Evolutionary conservation across 768 basidiomycete genomes (phyloP).

Genomic region (Brasilioporus rufonigricans): DNA sequence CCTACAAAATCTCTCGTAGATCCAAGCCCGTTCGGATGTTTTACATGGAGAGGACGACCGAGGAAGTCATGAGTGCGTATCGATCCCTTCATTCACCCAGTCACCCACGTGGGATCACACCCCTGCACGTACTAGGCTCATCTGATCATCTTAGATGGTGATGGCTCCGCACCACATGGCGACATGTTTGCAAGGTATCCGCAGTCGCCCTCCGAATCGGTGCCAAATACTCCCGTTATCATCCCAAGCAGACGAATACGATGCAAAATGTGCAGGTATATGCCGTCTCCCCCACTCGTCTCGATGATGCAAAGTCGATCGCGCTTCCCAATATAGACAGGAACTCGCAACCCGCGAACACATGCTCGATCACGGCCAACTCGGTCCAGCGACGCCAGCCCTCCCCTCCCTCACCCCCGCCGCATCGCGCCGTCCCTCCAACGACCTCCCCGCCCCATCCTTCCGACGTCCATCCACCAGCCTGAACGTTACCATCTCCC

Average conservation of each 20-base stretch:
- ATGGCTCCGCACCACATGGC: slow-evolving; percentile 59
- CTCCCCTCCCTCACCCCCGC: slow-evolving; percentile 43
- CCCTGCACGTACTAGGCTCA: not conserved
- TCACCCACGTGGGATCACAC: not conserved
- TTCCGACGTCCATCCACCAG: slow-evolving; percentile 23
- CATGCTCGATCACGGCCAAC: slow-evolving; percentile 87
- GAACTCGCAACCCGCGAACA: slow-evolving; percentile 90
- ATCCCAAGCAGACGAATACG: slow-evolving; percentile 66
- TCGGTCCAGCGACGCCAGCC: slow-evolving; percentile 65
- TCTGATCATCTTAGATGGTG: slow-evolving; percentile 54
- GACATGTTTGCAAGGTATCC: slow-evolving; percentile 80
- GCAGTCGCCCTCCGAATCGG: slow-evolving; percentile 59
- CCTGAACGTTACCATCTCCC: slow-evolving; percentile 31
- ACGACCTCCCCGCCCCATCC: slow-evolving; percentile 14
- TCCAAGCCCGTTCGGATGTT: slow-evolving; percentile 77
- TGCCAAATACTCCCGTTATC: slow-evolving; percentile 55
- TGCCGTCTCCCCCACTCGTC: not conserved
- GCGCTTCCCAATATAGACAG: slow-evolving; percentile 40
- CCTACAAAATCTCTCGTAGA: slow-evolving; percentile 60
- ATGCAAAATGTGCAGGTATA: slow-evolving; percentile 89
- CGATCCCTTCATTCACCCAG: not conserved
- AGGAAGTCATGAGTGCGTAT: slow-evolving; percentile 75
- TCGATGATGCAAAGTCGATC: not conserved
- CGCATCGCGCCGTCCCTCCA: slow-evolving; percentile 43
- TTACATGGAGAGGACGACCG: slow-evolving; percentile 74